Percentiles rank a stretch among this genome's conserved stretches.
Conservation (phyloP, 2,329 filamentous ascomycete species). For the Hymenoscyphus occultus region DNA sequence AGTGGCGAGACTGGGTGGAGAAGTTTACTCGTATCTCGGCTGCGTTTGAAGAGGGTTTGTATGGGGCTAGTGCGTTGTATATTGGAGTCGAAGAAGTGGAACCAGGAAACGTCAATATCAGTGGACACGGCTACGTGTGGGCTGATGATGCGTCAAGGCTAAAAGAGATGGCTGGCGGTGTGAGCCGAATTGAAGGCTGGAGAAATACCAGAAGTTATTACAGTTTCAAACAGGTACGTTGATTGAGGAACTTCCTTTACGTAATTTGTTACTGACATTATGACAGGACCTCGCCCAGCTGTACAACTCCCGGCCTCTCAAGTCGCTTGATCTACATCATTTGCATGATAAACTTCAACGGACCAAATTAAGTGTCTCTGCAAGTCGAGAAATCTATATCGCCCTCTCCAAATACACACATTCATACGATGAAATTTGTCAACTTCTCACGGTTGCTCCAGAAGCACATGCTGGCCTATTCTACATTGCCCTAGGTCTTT, state of each 20-base stretch:
- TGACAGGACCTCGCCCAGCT: slow-evolving; percentile 61
- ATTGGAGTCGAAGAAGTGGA: slow-evolving; percentile 75
- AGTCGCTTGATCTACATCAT: slow-evolving; percentile 83
- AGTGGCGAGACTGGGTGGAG: slow-evolving; percentile 92
- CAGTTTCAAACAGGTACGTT: slow-evolving; percentile 78
- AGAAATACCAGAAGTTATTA: slow-evolving; percentile 93
- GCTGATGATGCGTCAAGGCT: slow-evolving; percentile 75
- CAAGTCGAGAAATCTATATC: slow-evolving; percentile 81
- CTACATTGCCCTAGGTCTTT: slow-evolving; percentile 84
- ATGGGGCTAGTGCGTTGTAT: slow-evolving; percentile 85
- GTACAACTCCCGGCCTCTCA: slow-evolving; percentile 64
- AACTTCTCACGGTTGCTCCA: slow-evolving; percentile 77
- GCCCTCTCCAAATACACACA: slow-evolving; percentile 73
- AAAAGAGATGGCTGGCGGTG: slow-evolving; percentile 85
- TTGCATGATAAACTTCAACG: slow-evolving; percentile 87
- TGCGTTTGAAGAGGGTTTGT: slow-evolving; percentile 93
- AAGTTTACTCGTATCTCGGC: slow-evolving; percentile 91
- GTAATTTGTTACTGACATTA: slow-evolving; percentile 34
- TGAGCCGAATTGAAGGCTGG: slow-evolving; percentile 94
- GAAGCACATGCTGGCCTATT: slow-evolving; percentile 87
- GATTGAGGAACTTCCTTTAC: slow-evolving; percentile 25
- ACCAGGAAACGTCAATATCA: slow-evolving; percentile 54
- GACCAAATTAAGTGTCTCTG: slow-evolving; percentile 70
- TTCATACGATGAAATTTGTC: slow-evolving; percentile 80
- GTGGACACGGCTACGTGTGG: slow-evolving; percentile 95